Evolutionary conservation across 2,329 filamentous ascomycete genomes (phyloP), one percentile per base, ranked within the genome.

Genomic region (Pestalotiopsis sp.): DNA sequence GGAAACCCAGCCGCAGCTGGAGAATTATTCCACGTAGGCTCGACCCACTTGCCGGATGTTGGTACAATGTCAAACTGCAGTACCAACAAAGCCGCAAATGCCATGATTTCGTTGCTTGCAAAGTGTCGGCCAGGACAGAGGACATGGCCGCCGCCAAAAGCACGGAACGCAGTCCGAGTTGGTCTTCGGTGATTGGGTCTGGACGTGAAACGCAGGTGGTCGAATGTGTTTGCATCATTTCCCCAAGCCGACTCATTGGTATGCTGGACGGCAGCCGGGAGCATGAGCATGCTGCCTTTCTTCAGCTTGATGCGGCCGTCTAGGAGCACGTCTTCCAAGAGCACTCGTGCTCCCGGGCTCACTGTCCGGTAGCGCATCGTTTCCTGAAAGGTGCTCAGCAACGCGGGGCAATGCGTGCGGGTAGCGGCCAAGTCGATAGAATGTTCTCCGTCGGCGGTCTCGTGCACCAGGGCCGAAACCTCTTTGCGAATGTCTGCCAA

Each of bases 91-190:
- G 76, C 76, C 13, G 79, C 76, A 23, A 81, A 73, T 11, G 75
- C 74, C n/a, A 81, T 68, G 23, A 81, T 80, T 72, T 82, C 79
- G 52, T 78, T 78, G 71, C 75, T 79, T 2, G 80, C 80, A 52
- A 82, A 80, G 72, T 81, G 76, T 4, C 79, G 74, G 0, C 80
- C 80, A 2, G 80, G 80, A 68, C 80, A 82, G 13, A 81, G 71
- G 64, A 80, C 79, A 69, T 79, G 81, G 4, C 80, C 80, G 3
- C 80, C 79, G 25, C 80, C 80, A 69, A 81, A 82, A 1, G 79
- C 79, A 38, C 79, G 76, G 70, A 80, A 82, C 0, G 76, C 76
- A 11, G 74, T 74, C 12, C 72, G 69, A 27, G 72, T 67, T 36
- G 65, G 23, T 36, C 31, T 20, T 57, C 36, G 39, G 57, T 59